Conservation (phyloP, 768 basidiomycete genomes). For the Xanthoconium purpureum region DNA sequence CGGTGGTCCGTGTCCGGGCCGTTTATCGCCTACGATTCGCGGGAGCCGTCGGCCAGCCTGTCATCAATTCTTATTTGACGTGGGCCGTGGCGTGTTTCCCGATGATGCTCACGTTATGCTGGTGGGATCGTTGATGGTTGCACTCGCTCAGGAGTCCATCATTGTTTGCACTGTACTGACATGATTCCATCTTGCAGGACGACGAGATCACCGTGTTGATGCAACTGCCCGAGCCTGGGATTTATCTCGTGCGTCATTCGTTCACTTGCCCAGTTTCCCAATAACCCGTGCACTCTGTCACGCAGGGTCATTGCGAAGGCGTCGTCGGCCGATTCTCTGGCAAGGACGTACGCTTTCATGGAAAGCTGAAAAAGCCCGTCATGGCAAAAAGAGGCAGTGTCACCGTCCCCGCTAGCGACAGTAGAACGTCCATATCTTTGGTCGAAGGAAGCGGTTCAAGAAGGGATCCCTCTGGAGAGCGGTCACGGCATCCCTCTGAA, state of each 20-base stretch:
- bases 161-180: slow-evolving; percentile 8
- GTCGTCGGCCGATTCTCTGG: slow-evolving; percentile 76
- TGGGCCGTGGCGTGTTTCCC: background rate
- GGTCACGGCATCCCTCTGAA: slow-evolving; percentile 9
- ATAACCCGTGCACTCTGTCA: background rate
- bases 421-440: slow-evolving; percentile 20
- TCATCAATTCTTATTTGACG: background rate
- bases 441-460: slow-evolving; percentile 5
- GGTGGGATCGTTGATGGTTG: background rate
- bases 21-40: too few species aligned
- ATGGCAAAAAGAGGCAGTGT: slow-evolving; percentile 59
- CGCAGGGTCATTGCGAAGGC: slow-evolving; percentile 82
- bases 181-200: slow-evolving; percentile 43
- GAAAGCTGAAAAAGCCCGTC: slow-evolving; percentile 75
- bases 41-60: too few species aligned
- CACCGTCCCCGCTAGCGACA: background rate
- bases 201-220: slow-evolving; percentile 79
- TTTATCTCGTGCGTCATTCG: slow-evolving; percentile 60
- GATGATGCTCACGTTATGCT: background rate
- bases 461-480: background rate
- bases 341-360: slow-evolving; percentile 62
- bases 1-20: too few species aligned
- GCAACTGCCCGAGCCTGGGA: slow-evolving; percentile 56
- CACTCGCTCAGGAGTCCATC: background rate
- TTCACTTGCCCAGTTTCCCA: too few species aligned